Percentiles rank a stretch among this genome's conserved stretches.
These are phyloP conservation scores for Arthrobotrys sinensis DNA, from an alignment of 2,329 filamentous ascomycete genomes.

Conservation along the genomic window DNA sequence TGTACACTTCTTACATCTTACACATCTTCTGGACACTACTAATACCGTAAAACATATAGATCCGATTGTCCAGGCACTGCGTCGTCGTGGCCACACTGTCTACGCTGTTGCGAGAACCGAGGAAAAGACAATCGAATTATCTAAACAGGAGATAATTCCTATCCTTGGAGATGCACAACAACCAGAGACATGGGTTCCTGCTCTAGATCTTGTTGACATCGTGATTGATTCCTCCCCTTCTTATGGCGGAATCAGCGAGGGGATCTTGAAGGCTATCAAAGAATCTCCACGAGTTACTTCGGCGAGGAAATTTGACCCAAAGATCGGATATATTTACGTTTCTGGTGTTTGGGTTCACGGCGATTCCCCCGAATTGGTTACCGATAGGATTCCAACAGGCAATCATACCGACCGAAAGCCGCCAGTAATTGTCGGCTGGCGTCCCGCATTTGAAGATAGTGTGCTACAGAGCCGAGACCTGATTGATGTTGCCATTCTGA, in stretches of 20 bases:
- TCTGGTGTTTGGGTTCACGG: constrained; percentile 68
- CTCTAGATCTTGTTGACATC: constrained; percentile 66
- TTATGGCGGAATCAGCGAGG: constrained; percentile 61
- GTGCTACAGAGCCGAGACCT: constrained; percentile 65
- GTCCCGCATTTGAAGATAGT: constrained; percentile 65
- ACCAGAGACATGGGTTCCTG: constrained; percentile 62
- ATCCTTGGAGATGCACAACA: constrained; percentile 64
- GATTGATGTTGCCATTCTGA: constrained; percentile 66
- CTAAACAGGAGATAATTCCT: constrained; percentile 66
- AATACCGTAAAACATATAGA: constrained; percentile 21
- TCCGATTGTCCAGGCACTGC: constrained; percentile 61
- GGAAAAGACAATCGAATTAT: constrained; percentile 65
- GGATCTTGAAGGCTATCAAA: constrained; percentile 62
- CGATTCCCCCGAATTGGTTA: constrained; percentile 63
- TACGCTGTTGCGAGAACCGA: constrained; percentile 66
- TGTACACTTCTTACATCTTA: not conserved
- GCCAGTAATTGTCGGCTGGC: constrained; percentile 65
- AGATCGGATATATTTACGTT: constrained; percentile 67
- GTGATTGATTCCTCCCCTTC: constrained; percentile 66
- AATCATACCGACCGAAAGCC: constrained; percentile 62
- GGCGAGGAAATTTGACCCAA: constrained; percentile 63
- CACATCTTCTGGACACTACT: constrained; percentile 24
- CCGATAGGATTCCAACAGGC: constrained; percentile 65
- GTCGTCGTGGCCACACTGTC: constrained; percentile 65
- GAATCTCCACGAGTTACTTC: constrained; percentile 60